Conservation (phyloP, 768 basidiomycete genomes). For the Suillus decipiens region DNA sequence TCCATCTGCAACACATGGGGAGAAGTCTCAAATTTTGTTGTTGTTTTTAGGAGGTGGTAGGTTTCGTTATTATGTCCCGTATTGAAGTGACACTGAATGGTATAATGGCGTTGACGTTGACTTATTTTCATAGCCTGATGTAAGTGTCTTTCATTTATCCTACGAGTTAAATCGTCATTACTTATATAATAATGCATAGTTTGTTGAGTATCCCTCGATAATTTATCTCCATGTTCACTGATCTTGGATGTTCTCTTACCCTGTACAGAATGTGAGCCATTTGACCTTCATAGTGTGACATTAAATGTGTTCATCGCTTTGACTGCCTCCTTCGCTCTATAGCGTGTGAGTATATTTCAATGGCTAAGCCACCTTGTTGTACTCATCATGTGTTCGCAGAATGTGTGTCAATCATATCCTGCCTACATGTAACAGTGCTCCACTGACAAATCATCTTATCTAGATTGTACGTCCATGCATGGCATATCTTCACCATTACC, state of each 20-base stretch:
- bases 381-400: background rate
- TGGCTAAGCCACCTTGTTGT: background rate
- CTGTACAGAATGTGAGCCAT: background rate
- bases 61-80: no score
- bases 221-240: background rate
- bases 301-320: background rate
- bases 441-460: background rate
- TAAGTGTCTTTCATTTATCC: no score
- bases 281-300: background rate
- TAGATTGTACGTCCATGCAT: background rate
- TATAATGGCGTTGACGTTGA: background rate
- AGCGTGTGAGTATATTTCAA: background rate
- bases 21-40: background rate
- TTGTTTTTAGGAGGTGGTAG: background rate
- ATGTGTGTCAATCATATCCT: background rate
- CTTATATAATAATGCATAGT: no score
- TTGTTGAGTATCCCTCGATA: background rate
- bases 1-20: no score
- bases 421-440: background rate
- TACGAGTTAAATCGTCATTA: no score
- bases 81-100: no score
- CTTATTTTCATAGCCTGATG: background rate
- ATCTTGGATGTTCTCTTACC: background rate
- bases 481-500: background rate
- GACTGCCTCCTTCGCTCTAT: background rate